Evolutionary conservation across 352 stramenopile species (phyloP).

Genomic region (Paralagenidium karlingii): DNA sequence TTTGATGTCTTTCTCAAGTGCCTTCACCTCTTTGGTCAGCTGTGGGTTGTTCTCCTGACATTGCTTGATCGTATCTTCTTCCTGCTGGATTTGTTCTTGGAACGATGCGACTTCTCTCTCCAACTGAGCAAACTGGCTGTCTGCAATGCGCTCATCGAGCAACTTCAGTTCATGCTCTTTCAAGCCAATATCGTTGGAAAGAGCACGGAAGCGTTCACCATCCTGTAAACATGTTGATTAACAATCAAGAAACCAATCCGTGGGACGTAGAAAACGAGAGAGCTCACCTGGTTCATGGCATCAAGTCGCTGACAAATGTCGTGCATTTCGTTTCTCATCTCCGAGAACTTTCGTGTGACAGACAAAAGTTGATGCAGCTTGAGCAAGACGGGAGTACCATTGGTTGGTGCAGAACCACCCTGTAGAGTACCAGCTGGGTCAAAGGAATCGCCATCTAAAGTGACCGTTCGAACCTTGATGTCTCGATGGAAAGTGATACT

Average conservation of each 20-base stretch:
- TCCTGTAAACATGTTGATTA: slow-evolving; percentile 16
- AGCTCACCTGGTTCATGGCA: slow-evolving; percentile 49
- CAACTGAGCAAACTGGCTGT: slow-evolving; percentile 64
- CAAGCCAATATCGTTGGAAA: slow-evolving; percentile 68
- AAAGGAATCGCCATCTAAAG: slow-evolving; percentile 96
- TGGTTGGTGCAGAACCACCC: slow-evolving; percentile 76
- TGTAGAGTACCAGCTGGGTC: slow-evolving; percentile 96
- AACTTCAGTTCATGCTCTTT: slow-evolving; percentile 73
- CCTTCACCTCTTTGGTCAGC: slow-evolving; percentile 61
- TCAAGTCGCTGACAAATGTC: slow-evolving; percentile 24
- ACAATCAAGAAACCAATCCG: background rate
- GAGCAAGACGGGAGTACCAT: slow-evolving; percentile 55
- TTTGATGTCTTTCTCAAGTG: slow-evolving; percentile 65
- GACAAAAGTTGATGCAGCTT: slow-evolving; percentile 74
- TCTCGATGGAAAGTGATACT: slow-evolving; percentile 81
- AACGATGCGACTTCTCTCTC: slow-evolving; percentile 52
- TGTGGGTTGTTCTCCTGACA: slow-evolving; percentile 62
- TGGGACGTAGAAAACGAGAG: background rate
- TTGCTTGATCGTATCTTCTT: slow-evolving; percentile 38
- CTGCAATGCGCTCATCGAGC: slow-evolving; percentile 68
- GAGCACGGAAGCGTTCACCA: slow-evolving; percentile 48
- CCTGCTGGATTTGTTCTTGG: slow-evolving; percentile 60
- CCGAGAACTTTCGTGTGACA: slow-evolving; percentile 43
- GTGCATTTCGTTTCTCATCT: slow-evolving; percentile 51
- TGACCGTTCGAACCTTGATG: slow-evolving; percentile 95